Conservation (phyloP, 768 basidiomycete genomes). For the Paxillus involutus region DNA sequence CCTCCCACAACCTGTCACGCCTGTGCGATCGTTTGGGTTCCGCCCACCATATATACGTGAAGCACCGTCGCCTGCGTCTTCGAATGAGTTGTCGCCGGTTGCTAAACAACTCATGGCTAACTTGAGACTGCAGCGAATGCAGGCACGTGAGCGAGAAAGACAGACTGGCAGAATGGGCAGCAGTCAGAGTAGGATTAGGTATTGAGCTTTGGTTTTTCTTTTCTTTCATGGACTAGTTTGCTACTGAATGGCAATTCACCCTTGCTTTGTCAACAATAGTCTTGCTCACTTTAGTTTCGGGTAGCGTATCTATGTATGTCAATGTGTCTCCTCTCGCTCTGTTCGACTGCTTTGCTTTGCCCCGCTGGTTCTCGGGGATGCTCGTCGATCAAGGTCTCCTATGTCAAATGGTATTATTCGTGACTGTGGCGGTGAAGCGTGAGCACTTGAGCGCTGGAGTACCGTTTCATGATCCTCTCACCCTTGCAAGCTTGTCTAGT, state of each 20-base stretch:
- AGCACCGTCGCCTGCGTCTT: conserved; percentile 63
- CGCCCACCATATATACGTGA: conserved; percentile 29
- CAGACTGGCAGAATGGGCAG: conserved; percentile 31
- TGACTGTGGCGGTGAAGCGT: too few species aligned
- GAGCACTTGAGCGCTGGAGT: too few species aligned
- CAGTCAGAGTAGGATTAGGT: conserved; percentile 30
- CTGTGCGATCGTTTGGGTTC: conserved; percentile 41
- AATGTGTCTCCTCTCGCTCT: conserved; percentile 6
- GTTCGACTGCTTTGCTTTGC: conserved; percentile 3
- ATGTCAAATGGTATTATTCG: too few species aligned
- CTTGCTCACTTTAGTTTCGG: neutral
- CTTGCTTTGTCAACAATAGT: conserved; percentile 10
- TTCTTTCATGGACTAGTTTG: conserved; percentile 3
- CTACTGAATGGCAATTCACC: conserved; percentile 1
- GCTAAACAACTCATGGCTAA: conserved; percentile 68
- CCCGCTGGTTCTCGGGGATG: neutral
- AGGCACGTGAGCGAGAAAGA: conserved; percentile 33
- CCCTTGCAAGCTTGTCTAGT: too few species aligned
- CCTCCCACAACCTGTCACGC: conserved; percentile 43
- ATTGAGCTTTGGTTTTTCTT: conserved; percentile 13
- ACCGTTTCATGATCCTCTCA: neutral
- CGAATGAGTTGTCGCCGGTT: conserved; percentile 71
- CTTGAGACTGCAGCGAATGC: conserved; percentile 43
- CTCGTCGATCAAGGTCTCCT: too few species aligned
- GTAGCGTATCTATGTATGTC: conserved; percentile 9